Conservation (phyloP, 73 alveolate species). For the Symbiodinium natans region DNA sequence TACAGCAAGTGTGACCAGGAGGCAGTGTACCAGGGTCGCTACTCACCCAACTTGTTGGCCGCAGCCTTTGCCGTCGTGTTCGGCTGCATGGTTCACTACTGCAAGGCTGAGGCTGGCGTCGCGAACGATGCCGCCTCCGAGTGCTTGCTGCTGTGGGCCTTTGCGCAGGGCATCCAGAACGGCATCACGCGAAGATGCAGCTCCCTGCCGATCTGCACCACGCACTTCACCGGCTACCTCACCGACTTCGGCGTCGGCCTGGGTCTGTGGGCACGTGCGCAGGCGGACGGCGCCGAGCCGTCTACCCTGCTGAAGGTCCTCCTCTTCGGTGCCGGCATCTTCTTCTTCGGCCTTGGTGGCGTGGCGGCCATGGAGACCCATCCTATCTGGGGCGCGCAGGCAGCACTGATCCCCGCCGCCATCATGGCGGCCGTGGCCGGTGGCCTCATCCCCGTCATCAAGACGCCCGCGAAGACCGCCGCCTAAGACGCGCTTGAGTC, state of each 20-base stretch:
- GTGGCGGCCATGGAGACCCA: constrained; percentile 75
- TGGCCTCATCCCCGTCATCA: background rate
- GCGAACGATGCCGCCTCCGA: constrained; percentile 40
- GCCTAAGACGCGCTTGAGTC: background rate
- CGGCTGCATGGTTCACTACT: constrained; percentile 47
- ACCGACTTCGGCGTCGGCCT: constrained; percentile 46
- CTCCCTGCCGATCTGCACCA: constrained; percentile 53
- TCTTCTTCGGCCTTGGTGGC: constrained; percentile 61
- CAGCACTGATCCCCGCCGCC: background rate
- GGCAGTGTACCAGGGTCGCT: constrained; percentile 40
- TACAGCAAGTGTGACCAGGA: constrained; percentile 64
- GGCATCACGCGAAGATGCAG: constrained; percentile 15
- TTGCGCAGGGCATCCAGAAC: constrained; percentile 30
- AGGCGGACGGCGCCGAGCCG: constrained; percentile 4
- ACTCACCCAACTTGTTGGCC: constrained; percentile 66
- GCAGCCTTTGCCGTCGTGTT: constrained; percentile 41
- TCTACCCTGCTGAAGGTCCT: constrained; percentile 47
- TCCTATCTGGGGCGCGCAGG: background rate
- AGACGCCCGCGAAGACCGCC: background rate
- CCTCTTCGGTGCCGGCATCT: constrained; percentile 47
- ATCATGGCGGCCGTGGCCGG: constrained; percentile 29
- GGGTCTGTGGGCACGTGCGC: constrained; percentile 36
- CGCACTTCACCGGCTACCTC: constrained; percentile 66
- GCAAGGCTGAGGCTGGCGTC: background rate
- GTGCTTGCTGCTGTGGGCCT: constrained; percentile 24